Base-by-base conservation (phyloP, 2,329 filamentous ascomycete genomes). In the Fusarium verticillioides region DNA sequence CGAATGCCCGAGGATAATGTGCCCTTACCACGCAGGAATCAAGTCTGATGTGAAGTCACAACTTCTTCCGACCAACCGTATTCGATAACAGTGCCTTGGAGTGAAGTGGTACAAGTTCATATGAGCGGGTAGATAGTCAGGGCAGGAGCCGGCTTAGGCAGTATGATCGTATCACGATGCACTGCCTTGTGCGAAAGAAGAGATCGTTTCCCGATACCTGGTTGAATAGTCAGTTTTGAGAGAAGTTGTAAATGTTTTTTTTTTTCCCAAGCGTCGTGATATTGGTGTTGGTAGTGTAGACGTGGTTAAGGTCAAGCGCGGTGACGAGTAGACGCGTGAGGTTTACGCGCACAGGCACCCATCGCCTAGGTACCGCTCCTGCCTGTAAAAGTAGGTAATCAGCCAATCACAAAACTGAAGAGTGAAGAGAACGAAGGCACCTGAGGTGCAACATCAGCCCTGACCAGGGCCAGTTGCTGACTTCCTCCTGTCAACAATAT, bases 301-400 rank as follows among this genome's bases (percentile, higher is more conserved):
- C 44, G 30, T 26, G 21, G 7, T 39, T 42, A 37, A 50, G 32
- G 36, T n/a, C 18, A 65, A 56, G 32, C 49, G 18, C 37, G 36
- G 36, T 69, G 50, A 49, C 32, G 46, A n/a, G 30, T 36, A 53
- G 65, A 72, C 75, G 66, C 72, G 72, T 72, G 70, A 75, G 70
- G 59, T 73, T 52, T 34, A 34, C 60, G 65, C 70, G 71, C 59
- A 40, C 59, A 70, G 52, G 60, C 60, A 73, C 54, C 34, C 39
- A 43, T 52, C 52, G 40, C 54, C 59, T 61, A 23, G 23, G 23
- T 23, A 43, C 42, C 46, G 37, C 42, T 62, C n/a, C 52, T 74
- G 67, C 59, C 63, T 69, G 66, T 37, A 19, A 39, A 18, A 26
- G n/a, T 7, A 30, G 26, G 44, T 18, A 21, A 12, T 6, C 57